Conservation (phyloP, 495 filamentous ascomycete species). For the Talaromyces adpressus region DNA sequence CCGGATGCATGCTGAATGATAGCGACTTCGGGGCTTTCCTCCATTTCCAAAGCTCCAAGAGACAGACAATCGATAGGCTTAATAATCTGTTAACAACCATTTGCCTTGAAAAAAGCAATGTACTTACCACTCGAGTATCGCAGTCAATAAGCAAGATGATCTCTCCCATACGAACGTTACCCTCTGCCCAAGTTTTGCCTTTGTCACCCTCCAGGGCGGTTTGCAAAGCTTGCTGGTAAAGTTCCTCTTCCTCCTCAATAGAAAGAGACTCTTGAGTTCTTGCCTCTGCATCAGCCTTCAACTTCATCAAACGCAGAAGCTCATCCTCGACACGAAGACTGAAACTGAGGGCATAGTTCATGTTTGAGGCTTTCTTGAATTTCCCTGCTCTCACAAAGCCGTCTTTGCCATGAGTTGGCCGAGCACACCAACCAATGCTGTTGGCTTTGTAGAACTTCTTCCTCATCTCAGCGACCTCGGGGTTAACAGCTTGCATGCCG, state of each 20-base stretch:
- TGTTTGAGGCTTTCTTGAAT: conserved; percentile 71
- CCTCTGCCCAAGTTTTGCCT: conserved; percentile 68
- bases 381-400: conserved; percentile 54
- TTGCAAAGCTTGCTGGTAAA: conserved; percentile 42
- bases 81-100: conserved; percentile 9
- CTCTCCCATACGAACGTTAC: conserved; percentile 72
- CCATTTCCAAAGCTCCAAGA: conserved; percentile 41
- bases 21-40: conserved; percentile 35
- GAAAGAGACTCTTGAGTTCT: conserved; percentile 31
- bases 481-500: conserved; percentile 36
- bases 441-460: conserved; percentile 60
- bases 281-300: conserved; percentile 15
- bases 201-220: conserved; percentile 49
- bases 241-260: conserved; percentile 40
- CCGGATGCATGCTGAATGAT: conserved; percentile 41
- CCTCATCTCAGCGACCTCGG: conserved; percentile 47
- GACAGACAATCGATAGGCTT: conserved; percentile 40
- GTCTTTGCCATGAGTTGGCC: conserved; percentile 31
- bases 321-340: conserved; percentile 55
- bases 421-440: conserved; percentile 55
- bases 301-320: conserved; percentile 30
- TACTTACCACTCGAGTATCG: conserved; percentile 55
- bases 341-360: conserved; percentile 59
- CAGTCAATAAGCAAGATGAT: conserved; percentile 71
- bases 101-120: neutral